Conservation (phyloP, 768 basidiomycete species). For the Calocera viscosa region DNA sequence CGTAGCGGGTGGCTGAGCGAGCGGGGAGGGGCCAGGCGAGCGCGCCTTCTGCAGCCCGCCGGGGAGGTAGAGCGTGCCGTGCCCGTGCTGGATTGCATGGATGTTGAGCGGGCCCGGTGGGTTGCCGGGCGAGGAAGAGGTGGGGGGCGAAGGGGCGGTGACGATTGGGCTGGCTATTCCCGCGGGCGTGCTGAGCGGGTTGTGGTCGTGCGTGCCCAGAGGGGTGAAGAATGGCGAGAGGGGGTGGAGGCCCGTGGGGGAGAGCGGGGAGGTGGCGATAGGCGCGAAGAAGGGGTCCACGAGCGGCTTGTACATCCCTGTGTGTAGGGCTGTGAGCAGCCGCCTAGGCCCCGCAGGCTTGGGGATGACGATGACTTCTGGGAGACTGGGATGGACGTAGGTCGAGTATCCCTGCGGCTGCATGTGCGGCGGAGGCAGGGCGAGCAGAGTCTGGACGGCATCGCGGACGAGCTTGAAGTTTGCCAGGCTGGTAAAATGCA, state of each 20-base stretch:
- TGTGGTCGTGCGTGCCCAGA: constrained; percentile 14
- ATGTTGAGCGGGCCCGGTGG: not conserved
- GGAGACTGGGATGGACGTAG: constrained; percentile 28
- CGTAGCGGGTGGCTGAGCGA: not conserved
- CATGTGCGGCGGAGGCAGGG: not conserved
- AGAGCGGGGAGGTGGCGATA: constrained; percentile 84
- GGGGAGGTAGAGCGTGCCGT: not conserved
- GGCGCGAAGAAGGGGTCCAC: constrained; percentile 88
- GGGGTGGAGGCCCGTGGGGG: constrained; percentile 43
- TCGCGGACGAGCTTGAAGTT: constrained; percentile 87
- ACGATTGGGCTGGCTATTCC: constrained; percentile 25
- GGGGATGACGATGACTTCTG: constrained; percentile 93
- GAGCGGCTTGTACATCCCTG: constrained; percentile 69
- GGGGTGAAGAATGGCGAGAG: constrained; percentile 35
- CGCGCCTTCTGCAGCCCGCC: not conserved
- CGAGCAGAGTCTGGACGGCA: constrained; percentile 55
- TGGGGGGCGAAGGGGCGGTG: not conserved
- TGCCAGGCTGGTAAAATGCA: constrained; percentile 83
- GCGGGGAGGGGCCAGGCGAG: not conserved
- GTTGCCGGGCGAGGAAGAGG: constrained; percentile 13
- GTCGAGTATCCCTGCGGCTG: not conserved
- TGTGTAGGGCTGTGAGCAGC: constrained; percentile 83
- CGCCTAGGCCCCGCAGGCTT: constrained; percentile 94
- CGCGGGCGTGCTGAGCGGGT: constrained; percentile 32
- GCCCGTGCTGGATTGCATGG: constrained; percentile 9